A percentile compares a stretch with the other conserved stretches of the same genome.
Evolutionary conservation across 1,284 basidiomycete species (phyloP).

Genomic region (Ustilago sp.): DNA sequence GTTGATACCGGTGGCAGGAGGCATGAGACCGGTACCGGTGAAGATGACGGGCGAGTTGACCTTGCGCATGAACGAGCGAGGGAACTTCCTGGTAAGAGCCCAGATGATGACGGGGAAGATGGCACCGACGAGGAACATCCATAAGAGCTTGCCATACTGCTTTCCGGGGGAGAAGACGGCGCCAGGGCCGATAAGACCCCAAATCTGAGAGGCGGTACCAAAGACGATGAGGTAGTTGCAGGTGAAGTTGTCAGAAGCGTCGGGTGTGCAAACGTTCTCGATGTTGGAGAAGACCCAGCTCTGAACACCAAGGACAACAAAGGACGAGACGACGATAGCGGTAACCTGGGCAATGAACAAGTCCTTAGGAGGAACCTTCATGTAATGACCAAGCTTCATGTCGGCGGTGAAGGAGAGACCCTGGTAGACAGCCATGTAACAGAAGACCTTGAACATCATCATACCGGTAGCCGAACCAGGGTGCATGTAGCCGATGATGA

Average conservation of each 20-base stretch:
- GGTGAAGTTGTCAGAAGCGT: constrained; percentile 64
- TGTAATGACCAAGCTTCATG: constrained; percentile 73
- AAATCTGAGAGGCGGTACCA: constrained; percentile 63
- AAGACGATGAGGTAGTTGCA: constrained; percentile 60
- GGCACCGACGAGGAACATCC: constrained; percentile 62
- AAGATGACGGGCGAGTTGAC: constrained; percentile 64
- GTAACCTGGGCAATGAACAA: constrained; percentile 76
- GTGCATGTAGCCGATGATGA: constrained; percentile 81
- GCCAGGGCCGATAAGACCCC: constrained; percentile 71
- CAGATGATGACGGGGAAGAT: constrained; percentile 61
- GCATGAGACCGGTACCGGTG: constrained; percentile 60
- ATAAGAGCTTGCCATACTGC: constrained; percentile 58
- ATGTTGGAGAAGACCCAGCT: constrained; percentile 82
- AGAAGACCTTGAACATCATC: constrained; percentile 83
- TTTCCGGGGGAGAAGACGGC: constrained; percentile 57
- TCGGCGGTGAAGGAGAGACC: constrained; percentile 76
- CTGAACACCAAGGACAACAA: constrained; percentile 73
- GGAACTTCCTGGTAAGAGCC: constrained; percentile 55
- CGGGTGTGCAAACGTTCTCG: constrained; percentile 76
- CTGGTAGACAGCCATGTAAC: constrained; percentile 76
- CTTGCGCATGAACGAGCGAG: constrained; percentile 51
- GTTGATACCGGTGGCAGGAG: constrained; percentile 69
- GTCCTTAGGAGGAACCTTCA: constrained; percentile 73
- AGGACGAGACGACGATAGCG: constrained; percentile 77
- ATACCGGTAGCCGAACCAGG: constrained; percentile 83